A percentile compares a stretch with the other conserved stretches of the same genome.
phyloP scores from a whole-genome alignment of 192 early-diverging fungal genomes.

The Phycomyces blakesleeanus region DNA sequence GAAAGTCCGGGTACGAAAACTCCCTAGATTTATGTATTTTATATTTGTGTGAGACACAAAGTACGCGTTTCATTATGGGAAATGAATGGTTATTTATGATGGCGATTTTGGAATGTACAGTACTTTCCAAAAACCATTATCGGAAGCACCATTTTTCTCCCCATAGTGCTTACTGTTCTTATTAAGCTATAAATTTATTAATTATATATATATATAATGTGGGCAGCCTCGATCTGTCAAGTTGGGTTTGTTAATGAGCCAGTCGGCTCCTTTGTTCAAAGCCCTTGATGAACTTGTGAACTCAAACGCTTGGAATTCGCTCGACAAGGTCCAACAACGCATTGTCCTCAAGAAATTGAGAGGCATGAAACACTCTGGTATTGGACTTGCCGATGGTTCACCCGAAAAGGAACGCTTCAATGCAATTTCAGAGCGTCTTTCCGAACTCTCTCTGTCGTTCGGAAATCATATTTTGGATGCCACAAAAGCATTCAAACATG shows the following conservation, averaged over 20 bases:
- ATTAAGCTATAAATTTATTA: too few relatives aligned
- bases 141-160: too few relatives aligned
- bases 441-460: constrained; percentile 47
- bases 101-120: too few relatives aligned
- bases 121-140: too few relatives aligned
- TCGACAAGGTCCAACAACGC: constrained; percentile 48
- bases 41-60: too few relatives aligned
- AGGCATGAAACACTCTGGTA: constrained; percentile 50
- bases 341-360: constrained; percentile 45
- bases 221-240: constrained; percentile 44
- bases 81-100: too few relatives aligned
- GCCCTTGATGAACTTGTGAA: constrained; percentile 43
- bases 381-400: constrained; percentile 39
- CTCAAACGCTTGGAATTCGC: constrained; percentile 24
- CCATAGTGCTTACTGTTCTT: too few relatives aligned
- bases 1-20: constrained; percentile 25
- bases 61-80: too few relatives aligned
- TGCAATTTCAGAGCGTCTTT: constrained; percentile 44
- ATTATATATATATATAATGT: neutral
- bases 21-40: neutral
- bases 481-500: constrained; percentile 47
- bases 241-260: constrained; percentile 48
- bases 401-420: constrained; percentile 48
- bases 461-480: constrained; percentile 54
- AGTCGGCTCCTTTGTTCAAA: constrained; percentile 51